Conservation (phyloP, 73 alveolate species). For the Blepharisma japonicum region DNA sequence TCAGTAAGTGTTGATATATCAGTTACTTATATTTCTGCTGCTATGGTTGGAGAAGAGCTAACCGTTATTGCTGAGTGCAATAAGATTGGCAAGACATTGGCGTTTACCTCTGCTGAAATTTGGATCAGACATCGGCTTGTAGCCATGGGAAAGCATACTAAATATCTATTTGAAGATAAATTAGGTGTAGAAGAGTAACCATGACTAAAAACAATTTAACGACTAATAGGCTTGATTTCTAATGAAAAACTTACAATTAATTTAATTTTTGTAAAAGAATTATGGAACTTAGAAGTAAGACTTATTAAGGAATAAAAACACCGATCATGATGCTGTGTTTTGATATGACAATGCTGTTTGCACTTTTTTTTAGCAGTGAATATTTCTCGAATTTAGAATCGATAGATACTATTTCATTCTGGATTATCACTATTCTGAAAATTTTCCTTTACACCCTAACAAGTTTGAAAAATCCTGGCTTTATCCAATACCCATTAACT, state of each 20-base stretch:
- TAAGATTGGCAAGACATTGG: slow-evolving; percentile 9
- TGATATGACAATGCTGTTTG: too few species aligned
- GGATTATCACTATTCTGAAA: neutral
- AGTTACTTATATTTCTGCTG: neutral
- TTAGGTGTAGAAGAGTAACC: too few species aligned
- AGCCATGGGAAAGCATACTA: slow-evolving; percentile 3
- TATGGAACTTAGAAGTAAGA: too few species aligned
- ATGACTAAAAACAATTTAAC: too few species aligned
- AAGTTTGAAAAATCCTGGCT: slow-evolving; percentile 22
- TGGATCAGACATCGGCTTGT: neutral
- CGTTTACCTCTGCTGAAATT: slow-evolving; percentile 21
- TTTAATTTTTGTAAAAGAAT: too few species aligned
- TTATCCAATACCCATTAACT: neutral
- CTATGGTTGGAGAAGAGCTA: neutral
- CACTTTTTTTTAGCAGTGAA: too few species aligned
- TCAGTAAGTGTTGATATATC: neutral
- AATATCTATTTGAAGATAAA: neutral
- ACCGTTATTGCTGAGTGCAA: neutral
- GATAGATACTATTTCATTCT: too few species aligned
- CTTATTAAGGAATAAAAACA: too few species aligned
- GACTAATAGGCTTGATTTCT: too few species aligned
- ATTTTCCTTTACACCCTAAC: neutral
- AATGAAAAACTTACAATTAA: too few species aligned
- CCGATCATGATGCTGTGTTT: too few species aligned
- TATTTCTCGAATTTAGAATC: too few species aligned